Conservation (phyloP, 305 asterid genomes). For the Salvia sclarea region DNA sequence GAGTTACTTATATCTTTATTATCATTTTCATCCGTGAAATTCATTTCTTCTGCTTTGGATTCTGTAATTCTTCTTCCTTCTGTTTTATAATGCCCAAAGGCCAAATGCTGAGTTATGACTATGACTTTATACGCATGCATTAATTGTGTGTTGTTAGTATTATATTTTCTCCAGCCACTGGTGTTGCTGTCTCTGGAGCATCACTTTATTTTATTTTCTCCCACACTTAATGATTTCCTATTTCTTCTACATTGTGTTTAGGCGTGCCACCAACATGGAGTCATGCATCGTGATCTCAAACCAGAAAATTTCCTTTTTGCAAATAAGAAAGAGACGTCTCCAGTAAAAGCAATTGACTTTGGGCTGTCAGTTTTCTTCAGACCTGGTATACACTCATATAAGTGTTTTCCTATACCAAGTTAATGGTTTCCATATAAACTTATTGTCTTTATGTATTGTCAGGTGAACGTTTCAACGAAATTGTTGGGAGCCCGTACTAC, state of each 20-base stretch:
- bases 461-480: constrained; percentile 63
- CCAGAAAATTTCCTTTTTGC: constrained; percentile 65
- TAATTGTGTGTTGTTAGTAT: not conserved
- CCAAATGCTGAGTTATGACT: no score
- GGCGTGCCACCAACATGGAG: constrained; percentile 70
- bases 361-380: constrained; percentile 65
- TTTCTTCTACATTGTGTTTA: constrained; percentile 36
- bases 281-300: constrained; percentile 72
- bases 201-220: not conserved
- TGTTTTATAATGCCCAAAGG: no score
- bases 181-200: not conserved
- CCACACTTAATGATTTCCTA: not conserved
- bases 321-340: constrained; percentile 59
- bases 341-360: constrained; percentile 61
- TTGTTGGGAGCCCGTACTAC: constrained; percentile 76
- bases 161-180: not conserved
- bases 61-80: no score
- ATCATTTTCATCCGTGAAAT: constrained; percentile 8
- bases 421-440: not conserved
- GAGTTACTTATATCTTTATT: not conserved
- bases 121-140: not conserved
- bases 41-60: constrained; percentile 13
- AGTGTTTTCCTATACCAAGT: not conserved
- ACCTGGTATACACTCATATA: constrained; percentile 44
- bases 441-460: not conserved